Percentiles rank a stretch among this genome's conserved stretches.
Conservation (phyloP, 2,329 filamentous ascomycete genomes). For the Trichoderma breve region DNA sequence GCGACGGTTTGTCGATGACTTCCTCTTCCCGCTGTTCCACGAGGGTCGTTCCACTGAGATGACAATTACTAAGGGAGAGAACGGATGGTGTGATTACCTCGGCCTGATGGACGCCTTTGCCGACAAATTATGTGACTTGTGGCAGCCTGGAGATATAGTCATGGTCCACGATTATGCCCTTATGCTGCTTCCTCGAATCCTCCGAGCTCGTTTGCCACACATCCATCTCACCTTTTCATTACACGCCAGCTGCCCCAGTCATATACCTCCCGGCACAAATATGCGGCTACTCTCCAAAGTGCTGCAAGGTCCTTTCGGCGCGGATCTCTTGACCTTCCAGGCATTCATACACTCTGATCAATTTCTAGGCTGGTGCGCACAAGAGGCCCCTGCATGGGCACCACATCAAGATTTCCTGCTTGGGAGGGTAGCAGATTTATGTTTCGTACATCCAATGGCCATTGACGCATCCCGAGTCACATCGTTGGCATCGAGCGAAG, state of each 20-base stretch:
- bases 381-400: conserved; percentile 78
- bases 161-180: conserved; percentile 93
- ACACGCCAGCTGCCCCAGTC: conserved; percentile 79
- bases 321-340: not conserved
- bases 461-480: not conserved
- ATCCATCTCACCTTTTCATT: conserved; percentile 93
- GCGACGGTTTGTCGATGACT: not conserved
- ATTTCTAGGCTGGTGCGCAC: conserved; percentile 82
- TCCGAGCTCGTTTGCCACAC: conserved; percentile 79
- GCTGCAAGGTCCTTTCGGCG: not conserved
- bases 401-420: conserved; percentile 69
- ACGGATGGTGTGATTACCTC: conserved; percentile 89
- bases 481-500: not conserved
- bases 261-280: not conserved
- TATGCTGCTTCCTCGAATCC: conserved; percentile 79
- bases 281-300: not conserved
- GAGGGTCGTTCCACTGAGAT: not conserved
- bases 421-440: conserved; percentile 61
- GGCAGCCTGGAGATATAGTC: conserved; percentile 87
- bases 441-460: not conserved
- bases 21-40: not conserved
- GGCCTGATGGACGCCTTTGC: conserved; percentile 89
- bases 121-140: conserved; percentile 79
- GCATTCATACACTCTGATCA: conserved; percentile 37
- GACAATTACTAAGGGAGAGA: conserved; percentile 23